Conservation (phyloP, 352 stramenopile genomes). For the Phytophthora uliginosa region DNA sequence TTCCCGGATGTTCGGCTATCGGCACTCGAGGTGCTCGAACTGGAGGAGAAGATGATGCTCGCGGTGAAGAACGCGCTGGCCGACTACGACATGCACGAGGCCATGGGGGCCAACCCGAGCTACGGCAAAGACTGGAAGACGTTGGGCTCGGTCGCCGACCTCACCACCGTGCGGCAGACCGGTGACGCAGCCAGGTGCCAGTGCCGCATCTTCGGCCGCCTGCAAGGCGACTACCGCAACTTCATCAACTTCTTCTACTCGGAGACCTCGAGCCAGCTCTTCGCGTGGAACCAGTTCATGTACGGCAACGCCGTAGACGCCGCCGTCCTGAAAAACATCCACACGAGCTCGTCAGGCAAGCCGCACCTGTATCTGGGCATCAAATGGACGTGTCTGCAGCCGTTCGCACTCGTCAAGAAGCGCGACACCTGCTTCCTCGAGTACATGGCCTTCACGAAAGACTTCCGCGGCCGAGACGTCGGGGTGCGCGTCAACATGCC, state of each 20-base stretch:
- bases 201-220: conserved; percentile 65
- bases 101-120: conserved; percentile 37
- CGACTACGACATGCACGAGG: conserved; percentile 57
- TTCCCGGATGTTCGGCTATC: conserved; percentile 53
- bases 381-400: conserved; percentile 79
- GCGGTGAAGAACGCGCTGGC: conserved; percentile 52
- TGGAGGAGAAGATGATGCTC: conserved; percentile 45
- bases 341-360: conserved; percentile 52
- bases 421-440: conserved; percentile 78
- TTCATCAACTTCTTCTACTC: conserved; percentile 79
- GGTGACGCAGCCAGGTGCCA: conserved; percentile 29
- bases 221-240: conserved; percentile 66
- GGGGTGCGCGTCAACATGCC: conserved; percentile 70
- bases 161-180: conserved; percentile 39
- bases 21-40: conserved; percentile 34
- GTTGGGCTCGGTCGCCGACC: conserved; percentile 31
- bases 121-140: conserved; percentile 41
- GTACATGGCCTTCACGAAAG: conserved; percentile 75
- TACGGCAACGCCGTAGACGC: conserved; percentile 67
- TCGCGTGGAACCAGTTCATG: conserved; percentile 75
- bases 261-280: conserved; percentile 61
- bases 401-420: conserved; percentile 68
- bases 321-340: conserved; percentile 71
- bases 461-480: conserved; percentile 62
- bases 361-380: conserved; percentile 75